These are phyloP conservation scores for Boletellus ananas DNA, from an alignment of 768 basidiomycete genomes.

Conservation along the genomic window DNA sequence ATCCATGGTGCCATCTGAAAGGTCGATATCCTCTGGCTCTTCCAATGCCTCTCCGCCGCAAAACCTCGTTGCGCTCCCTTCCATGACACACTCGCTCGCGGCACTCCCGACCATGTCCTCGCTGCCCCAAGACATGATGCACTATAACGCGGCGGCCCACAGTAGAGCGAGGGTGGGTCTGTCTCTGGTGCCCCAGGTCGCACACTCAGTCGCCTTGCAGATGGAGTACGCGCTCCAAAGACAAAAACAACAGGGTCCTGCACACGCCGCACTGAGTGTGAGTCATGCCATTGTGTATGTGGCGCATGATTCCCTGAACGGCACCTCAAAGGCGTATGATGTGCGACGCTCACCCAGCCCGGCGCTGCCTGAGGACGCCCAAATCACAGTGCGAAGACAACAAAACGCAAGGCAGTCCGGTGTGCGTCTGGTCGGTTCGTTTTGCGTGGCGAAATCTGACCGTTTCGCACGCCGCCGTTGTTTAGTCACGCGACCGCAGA, in stretches of 20 bases:
- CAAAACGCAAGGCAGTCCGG: slow-evolving; percentile 19
- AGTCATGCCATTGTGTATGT: slow-evolving; percentile 5
- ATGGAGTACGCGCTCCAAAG: slow-evolving; percentile 32
- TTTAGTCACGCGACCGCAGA: slow-evolving; percentile 30
- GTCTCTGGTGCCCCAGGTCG: not conserved
- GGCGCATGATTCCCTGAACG: not conserved
- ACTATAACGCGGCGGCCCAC: slow-evolving; percentile 28
- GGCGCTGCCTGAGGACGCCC: slow-evolving; percentile 28
- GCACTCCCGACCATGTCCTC: slow-evolving; percentile 30
- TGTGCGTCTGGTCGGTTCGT: slow-evolving; percentile 11
- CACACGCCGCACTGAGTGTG: slow-evolving; percentile 25
- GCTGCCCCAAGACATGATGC: slow-evolving; percentile 30
- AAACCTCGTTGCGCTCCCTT: slow-evolving; percentile 28
- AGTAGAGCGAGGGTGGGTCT: slow-evolving; percentile 29
- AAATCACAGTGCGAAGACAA: slow-evolving; percentile 32
- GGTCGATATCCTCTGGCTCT: slow-evolving; percentile 32
- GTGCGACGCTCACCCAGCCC: slow-evolving; percentile 32
- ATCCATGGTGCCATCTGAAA: slow-evolving; percentile 32
- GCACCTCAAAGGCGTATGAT: slow-evolving; percentile 24
- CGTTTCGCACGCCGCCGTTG: slow-evolving; percentile 7
- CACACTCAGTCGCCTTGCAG: slow-evolving; percentile 15
- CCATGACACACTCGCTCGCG: slow-evolving; percentile 33
- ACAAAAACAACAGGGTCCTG: slow-evolving; percentile 28
- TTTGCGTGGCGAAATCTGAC: slow-evolving; percentile 9
- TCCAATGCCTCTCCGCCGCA: slow-evolving; percentile 29